These are phyloP conservation scores for Syzygium malaccense DNA, from an alignment of 441 rosid genomes.

Conservation along the genomic window DNA sequence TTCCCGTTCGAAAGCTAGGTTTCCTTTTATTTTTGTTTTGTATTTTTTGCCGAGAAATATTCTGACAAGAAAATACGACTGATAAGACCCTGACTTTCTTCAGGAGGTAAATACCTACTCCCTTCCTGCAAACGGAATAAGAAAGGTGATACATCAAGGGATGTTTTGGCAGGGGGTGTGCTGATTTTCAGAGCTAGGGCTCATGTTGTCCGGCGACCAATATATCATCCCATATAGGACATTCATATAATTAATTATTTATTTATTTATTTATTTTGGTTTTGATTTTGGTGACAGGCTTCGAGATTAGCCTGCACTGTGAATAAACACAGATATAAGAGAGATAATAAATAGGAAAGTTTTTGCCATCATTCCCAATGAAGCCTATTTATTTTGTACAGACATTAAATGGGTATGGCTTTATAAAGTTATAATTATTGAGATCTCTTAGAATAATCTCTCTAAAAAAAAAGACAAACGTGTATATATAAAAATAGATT, in stretches of 20 bases:
- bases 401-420: background rate
- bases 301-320: background rate
- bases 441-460: background rate
- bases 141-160: background rate
- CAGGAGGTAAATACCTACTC: background rate
- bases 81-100: constrained; percentile 5
- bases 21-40: background rate
- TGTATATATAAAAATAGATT: background rate
- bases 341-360: background rate
- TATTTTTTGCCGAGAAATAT: background rate
- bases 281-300: background rate
- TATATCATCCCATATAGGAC: background rate
- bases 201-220: background rate
- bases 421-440: fast-evolving
- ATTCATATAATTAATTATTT: background rate
- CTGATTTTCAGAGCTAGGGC: background rate
- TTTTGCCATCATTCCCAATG: background rate
- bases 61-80: background rate
- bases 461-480: background rate
- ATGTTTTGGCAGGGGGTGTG: background rate
- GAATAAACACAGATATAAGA: background rate
- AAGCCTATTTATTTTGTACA: background rate
- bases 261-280: background rate
- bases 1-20: background rate
- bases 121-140: background rate